Evolutionary conservation across 208 protist species (phyloP).

Genomic region (Leishmania aethiopica): DNA sequence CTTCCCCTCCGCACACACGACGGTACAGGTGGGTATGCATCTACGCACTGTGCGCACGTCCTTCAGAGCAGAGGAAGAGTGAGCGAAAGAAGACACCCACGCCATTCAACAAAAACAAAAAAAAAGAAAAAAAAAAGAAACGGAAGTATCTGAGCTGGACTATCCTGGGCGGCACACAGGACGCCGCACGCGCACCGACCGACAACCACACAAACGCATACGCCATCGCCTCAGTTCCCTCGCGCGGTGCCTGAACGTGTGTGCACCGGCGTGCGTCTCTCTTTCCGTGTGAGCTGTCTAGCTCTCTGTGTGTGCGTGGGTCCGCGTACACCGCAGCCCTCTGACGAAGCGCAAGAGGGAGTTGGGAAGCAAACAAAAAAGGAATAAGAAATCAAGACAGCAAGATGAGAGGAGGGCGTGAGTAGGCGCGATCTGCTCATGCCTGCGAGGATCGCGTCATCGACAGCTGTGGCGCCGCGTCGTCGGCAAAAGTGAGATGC

Average conservation of each 20-base stretch:
- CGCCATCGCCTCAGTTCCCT: not conserved
- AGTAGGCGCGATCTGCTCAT: not conserved
- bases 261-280: not conserved
- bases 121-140: not conserved
- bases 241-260: not conserved
- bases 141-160: not conserved
- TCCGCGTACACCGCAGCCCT: not conserved
- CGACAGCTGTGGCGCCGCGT: not conserved
- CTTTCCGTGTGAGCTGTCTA: not conserved
- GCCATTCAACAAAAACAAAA: not conserved
- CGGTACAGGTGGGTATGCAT: not conserved
- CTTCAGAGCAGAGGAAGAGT: not conserved
- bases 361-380: not conserved
- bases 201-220: not conserved
- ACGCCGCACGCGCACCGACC: not conserved
- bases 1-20: not conserved
- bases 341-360: not conserved
- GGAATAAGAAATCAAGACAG: conserved; percentile 17
- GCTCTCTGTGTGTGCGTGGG: not conserved
- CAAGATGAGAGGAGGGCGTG: conserved; percentile 8
- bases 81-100: not conserved
- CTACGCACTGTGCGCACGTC: not conserved
- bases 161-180: not conserved
- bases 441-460: not conserved
- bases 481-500: conserved; percentile 3